These are phyloP conservation scores for Camelina sativa DNA, from an alignment of 345 rosid genomes.

Conservation along the genomic window DNA sequence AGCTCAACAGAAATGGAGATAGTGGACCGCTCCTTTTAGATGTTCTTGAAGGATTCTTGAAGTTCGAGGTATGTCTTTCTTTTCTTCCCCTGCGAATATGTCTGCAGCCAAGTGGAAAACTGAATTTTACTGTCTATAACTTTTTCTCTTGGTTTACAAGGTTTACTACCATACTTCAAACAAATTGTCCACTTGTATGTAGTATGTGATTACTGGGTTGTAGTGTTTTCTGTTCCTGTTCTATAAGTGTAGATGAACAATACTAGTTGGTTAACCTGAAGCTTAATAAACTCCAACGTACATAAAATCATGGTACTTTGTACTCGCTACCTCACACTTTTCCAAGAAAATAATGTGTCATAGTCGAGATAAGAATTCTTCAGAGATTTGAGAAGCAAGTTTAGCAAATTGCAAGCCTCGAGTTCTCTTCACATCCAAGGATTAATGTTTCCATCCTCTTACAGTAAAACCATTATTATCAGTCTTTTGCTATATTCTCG, in stretches of 20 bases:
- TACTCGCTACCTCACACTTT: neutral
- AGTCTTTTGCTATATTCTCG: neutral
- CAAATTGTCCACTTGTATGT: neutral
- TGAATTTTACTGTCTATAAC: neutral
- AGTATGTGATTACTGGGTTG: neutral
- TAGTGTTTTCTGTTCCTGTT: neutral
- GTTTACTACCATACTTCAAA: neutral
- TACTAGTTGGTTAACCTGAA: constrained; percentile 7
- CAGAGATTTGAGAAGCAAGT: constrained; percentile 7
- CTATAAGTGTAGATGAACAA: neutral
- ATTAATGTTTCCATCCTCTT: neutral
- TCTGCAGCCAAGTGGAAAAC: neutral
- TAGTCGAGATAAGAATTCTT: constrained; percentile 9
- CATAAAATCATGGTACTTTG: constrained; percentile 1
- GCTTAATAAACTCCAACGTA: constrained; percentile 7
- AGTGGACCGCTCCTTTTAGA: constrained; percentile 81
- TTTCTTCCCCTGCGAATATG: constrained; percentile 15
- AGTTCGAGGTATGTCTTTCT: constrained; percentile 61
- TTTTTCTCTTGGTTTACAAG: neutral
- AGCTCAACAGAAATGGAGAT: constrained; percentile 84
- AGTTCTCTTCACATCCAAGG: constrained; percentile 7
- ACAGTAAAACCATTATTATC: neutral
- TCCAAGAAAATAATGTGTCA: constrained; percentile 20
- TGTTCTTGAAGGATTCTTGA: constrained; percentile 94
- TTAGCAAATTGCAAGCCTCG: neutral